Conservation (phyloP, 805 yeast species). For the Clavispora santaluciae region DNA sequence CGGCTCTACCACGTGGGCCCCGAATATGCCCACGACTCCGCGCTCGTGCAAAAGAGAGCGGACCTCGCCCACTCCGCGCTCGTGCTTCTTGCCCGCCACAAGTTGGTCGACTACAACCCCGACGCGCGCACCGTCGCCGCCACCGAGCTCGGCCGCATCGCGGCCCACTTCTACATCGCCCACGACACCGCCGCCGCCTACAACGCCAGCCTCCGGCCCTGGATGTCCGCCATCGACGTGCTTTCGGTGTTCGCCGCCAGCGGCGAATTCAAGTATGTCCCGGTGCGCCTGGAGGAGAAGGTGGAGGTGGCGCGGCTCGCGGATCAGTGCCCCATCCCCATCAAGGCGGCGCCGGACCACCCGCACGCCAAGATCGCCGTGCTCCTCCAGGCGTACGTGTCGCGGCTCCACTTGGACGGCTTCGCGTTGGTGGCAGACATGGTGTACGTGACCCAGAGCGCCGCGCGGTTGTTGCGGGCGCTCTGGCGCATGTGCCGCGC, state of each 20-base stretch:
- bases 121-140: slow-evolving; percentile 32
- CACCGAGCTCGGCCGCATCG: slow-evolving; percentile 73
- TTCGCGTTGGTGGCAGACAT: slow-evolving; percentile 90
- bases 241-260: slow-evolving; percentile 74
- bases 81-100: slow-evolving; percentile 47
- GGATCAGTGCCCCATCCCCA: slow-evolving; percentile 81
- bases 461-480: slow-evolving; percentile 83
- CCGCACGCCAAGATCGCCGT: slow-evolving; percentile 75
- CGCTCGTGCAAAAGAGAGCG: slow-evolving; percentile 48
- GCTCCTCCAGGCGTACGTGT: slow-evolving; percentile 81
- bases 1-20: slow-evolving; percentile 69
- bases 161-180: slow-evolving; percentile 81
- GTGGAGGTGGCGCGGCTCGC: slow-evolving; percentile 63
- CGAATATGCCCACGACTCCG: slow-evolving; percentile 47
- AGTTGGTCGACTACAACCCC: slow-evolving; percentile 57
- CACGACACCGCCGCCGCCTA: slow-evolving; percentile 69
- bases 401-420: slow-evolving; percentile 71
- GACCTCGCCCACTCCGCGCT: slow-evolving; percentile 80
- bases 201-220: slow-evolving; percentile 56
- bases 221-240: slow-evolving; percentile 66
- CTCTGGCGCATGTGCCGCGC: slow-evolving; percentile 69
- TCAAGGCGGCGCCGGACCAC: slow-evolving; percentile 66
- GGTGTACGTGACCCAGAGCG: slow-evolving; percentile 89
- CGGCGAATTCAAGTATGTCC: slow-evolving; percentile 78
- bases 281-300: slow-evolving; percentile 83